Evolutionary conservation across 192 early-diverging fungal genomes (phyloP).

Genomic region (Coemansia javaensis): DNA sequence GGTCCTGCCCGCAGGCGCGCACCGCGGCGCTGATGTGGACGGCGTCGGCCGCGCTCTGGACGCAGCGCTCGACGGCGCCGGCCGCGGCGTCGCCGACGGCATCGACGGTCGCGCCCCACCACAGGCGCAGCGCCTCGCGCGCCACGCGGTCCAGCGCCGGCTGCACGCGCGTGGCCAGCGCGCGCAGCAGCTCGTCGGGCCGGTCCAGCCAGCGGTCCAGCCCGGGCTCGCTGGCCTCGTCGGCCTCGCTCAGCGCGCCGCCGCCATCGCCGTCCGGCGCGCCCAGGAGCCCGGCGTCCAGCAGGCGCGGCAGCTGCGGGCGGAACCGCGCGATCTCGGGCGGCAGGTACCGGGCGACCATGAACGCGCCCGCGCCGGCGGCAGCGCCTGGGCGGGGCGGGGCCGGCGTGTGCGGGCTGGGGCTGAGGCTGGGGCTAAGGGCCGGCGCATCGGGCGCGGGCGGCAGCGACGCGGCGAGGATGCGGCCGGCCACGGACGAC

Average conservation of each 20-base stretch:
- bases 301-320: slow-evolving; percentile 26
- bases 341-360: slow-evolving; percentile 37
- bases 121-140: slow-evolving; percentile 16
- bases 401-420: no score
- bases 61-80: slow-evolving; percentile 3
- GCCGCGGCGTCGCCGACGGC: not conserved
- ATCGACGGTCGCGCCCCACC: slow-evolving; percentile 14
- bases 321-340: slow-evolving; percentile 29
- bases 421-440: no score
- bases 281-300: slow-evolving; percentile 10
- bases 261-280: slow-evolving; percentile 1
- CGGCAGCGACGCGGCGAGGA: slow-evolving; percentile 22
- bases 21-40: slow-evolving; percentile 9
- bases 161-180: slow-evolving; percentile 30
- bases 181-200: slow-evolving; percentile 11
- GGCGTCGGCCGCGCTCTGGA: slow-evolving; percentile 19
- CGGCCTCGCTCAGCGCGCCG: slow-evolving; percentile 23
- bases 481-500: slow-evolving; percentile 36
- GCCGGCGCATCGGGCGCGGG: no score
- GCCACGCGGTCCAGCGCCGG: slow-evolving; percentile 24
- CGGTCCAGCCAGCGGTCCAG: slow-evolving; percentile 10
- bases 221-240: slow-evolving; percentile 10
- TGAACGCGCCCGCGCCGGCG: slow-evolving; percentile 19
- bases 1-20: slow-evolving; percentile 8
- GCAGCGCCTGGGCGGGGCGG: not conserved